Conservation (phyloP, 1,139 yeast species). For the Scheffersomyces illinoinensis region DNA sequence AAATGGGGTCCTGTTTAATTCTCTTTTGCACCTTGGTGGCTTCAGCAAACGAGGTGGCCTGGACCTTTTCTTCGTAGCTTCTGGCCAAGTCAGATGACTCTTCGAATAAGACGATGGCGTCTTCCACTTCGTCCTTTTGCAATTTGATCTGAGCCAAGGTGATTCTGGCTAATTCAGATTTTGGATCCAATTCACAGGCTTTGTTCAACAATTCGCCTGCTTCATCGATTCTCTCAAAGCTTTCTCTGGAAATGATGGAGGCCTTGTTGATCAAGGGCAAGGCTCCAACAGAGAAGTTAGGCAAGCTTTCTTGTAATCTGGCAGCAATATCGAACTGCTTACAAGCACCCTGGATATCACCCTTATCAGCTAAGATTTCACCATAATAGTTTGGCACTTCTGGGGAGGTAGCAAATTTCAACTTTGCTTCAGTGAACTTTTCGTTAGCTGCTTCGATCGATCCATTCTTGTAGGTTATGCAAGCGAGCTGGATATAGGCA, state of each 20-base stretch:
- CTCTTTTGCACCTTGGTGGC: slow-evolving; percentile 83
- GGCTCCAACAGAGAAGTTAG: slow-evolving; percentile 71
- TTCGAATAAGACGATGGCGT: slow-evolving; percentile 80
- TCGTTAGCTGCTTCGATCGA: slow-evolving; percentile 59
- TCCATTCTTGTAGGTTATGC: slow-evolving; percentile 85
- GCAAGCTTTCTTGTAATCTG: slow-evolving; percentile 72
- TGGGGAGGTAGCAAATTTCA: slow-evolving; percentile 81
- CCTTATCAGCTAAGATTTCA: slow-evolving; percentile 84
- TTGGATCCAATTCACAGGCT: slow-evolving; percentile 84
- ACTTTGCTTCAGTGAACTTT: slow-evolving; percentile 71
- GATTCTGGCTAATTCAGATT: slow-evolving; percentile 84
- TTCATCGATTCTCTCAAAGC: slow-evolving; percentile 52
- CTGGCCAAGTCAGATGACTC: slow-evolving; percentile 82
- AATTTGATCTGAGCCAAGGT: slow-evolving; percentile 88
- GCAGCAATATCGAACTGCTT: slow-evolving; percentile 87
- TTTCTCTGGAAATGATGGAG: slow-evolving; percentile 63
- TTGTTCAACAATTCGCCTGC: slow-evolving; percentile 69
- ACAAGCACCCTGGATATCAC: slow-evolving; percentile 69
- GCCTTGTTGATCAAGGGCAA: slow-evolving; percentile 92
- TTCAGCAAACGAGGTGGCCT: slow-evolving; percentile 90
- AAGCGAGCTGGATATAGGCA: slow-evolving; percentile 90
- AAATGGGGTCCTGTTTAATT: slow-evolving; percentile 65
- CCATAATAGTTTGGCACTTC: slow-evolving; percentile 96
- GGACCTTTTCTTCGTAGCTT: slow-evolving; percentile 82
- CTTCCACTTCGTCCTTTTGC: slow-evolving; percentile 79